Conservation (phyloP, 139 green algal genomes). For the Parachlorella kessleri region DNA sequence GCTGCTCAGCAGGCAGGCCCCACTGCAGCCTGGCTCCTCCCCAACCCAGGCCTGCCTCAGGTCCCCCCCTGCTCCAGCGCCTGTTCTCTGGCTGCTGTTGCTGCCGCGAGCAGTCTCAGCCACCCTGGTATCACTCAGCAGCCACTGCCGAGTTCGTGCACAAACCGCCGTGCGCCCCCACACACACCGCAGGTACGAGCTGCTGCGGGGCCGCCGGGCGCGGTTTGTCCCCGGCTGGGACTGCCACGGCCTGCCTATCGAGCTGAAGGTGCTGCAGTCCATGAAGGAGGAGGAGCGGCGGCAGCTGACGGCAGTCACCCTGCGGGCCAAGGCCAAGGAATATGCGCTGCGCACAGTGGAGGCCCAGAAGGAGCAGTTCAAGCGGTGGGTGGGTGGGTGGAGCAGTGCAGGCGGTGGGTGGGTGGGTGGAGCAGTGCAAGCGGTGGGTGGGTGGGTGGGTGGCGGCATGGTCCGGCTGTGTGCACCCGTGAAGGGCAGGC, state of each 20-base stretch:
- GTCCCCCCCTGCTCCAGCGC: too few species aligned
- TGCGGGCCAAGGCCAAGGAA: conserved; percentile 83
- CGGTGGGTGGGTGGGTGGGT: conserved; percentile 53
- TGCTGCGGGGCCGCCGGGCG: conserved; percentile 70
- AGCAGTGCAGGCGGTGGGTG: conserved; percentile 87
- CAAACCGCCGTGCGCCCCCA: too few species aligned
- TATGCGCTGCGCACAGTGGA: conserved; percentile 94
- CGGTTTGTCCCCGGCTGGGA: conserved; percentile 97
- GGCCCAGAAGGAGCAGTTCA: conserved; percentile 89
- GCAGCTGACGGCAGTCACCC: conserved; percentile 77
- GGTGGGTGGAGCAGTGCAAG: conserved; percentile 89
- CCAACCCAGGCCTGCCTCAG: too few species aligned
- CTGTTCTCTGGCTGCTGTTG: too few species aligned
- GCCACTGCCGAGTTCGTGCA: too few species aligned
- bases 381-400: conserved; percentile 61
- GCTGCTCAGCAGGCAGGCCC: too few species aligned
- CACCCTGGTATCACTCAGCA: too few species aligned
- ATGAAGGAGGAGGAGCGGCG: conserved; percentile 69
- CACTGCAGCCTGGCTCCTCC: too few species aligned
- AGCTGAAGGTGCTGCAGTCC: conserved; percentile 95
- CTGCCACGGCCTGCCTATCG: conserved; percentile 98
- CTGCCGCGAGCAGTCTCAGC: too few species aligned
- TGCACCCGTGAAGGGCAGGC: too few species aligned
- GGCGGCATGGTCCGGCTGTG: too few species aligned
- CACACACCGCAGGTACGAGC: conserved; percentile 42